A percentile compares a stretch with the other conserved stretches of the same genome.
These are phyloP conservation scores for Pestalotiopsis sp. DNA, from an alignment of 2,329 filamentous ascomycete species.

Conservation along the genomic window DNA sequence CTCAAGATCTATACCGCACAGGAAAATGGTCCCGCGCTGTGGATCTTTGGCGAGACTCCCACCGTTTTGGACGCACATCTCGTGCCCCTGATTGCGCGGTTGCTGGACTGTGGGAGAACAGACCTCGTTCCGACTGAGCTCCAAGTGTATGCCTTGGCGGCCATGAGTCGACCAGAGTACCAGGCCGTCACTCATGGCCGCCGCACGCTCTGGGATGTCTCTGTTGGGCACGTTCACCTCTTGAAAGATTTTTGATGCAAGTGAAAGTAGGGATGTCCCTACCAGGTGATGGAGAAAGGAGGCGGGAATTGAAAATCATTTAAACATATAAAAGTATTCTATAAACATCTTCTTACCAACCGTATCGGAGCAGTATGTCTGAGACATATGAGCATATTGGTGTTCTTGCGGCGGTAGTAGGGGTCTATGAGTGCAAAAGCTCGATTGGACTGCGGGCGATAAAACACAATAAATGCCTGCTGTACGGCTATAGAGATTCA, in stretches of 20 bases:
- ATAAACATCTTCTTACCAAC: too few relatives aligned
- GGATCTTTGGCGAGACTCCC: slow-evolving; percentile 5
- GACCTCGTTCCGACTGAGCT: slow-evolving; percentile 2
- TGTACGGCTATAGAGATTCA: neutral
- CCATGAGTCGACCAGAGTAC: neutral
- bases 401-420: too few relatives aligned
- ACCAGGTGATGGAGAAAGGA: too few relatives aligned
- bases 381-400: too few relatives aligned
- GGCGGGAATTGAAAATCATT: too few relatives aligned
- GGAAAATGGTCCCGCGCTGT: neutral
- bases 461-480: neutral
- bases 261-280: neutral
- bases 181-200: slow-evolving; percentile 1
- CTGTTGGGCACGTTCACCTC: slow-evolving; percentile 6
- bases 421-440: too few relatives aligned
- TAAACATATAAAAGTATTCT: too few relatives aligned
- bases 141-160: neutral
- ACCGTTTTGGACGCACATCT: slow-evolving; percentile 13
- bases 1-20: neutral
- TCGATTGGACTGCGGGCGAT: too few relatives aligned
- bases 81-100: slow-evolving; percentile 9
- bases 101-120: slow-evolving; percentile 4
- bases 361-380: too few relatives aligned
- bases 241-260: neutral
- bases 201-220: slow-evolving; percentile 4